A percentile compares a stretch with the other conserved stretches of the same genome.
These are phyloP conservation scores for Datisca glomerata DNA, from an alignment of 306 rosid genomes.

Conservation along the genomic window DNA sequence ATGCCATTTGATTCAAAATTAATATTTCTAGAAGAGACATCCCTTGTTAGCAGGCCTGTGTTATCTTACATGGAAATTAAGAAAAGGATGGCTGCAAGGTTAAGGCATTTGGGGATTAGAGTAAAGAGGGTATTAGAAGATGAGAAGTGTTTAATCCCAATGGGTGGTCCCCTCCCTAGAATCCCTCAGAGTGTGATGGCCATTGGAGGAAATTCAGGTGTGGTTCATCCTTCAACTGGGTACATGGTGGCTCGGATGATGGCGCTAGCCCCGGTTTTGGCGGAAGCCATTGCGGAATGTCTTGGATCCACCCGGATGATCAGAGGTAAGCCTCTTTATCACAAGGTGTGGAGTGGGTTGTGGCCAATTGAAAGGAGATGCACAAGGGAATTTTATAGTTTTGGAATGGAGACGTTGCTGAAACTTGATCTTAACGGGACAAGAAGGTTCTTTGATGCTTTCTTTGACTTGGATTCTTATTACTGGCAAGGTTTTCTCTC, in stretches of 20 bases:
- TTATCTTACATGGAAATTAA: slow-evolving; percentile 50
- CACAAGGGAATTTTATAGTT: slow-evolving; percentile 52
- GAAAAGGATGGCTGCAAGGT: slow-evolving; percentile 73
- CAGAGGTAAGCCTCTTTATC: slow-evolving; percentile 47
- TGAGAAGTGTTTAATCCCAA: slow-evolving; percentile 89
- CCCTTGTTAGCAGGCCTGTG: slow-evolving; percentile 65
- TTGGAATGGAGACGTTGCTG: slow-evolving; percentile 85
- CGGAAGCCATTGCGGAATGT: slow-evolving; percentile 47
- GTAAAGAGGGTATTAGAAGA: slow-evolving; percentile 56
- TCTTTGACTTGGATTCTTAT: slow-evolving; percentile 59
- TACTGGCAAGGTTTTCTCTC: slow-evolving; percentile 85
- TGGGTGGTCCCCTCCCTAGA: slow-evolving; percentile 82
- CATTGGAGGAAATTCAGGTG: slow-evolving; percentile 63
- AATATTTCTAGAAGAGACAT: slow-evolving; percentile 74
- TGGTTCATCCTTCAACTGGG: slow-evolving; percentile 85
- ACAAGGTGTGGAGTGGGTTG: slow-evolving; percentile 51
- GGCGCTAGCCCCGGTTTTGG: slow-evolving; percentile 42
- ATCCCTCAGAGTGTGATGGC: slow-evolving; percentile 65
- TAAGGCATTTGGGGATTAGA: slow-evolving; percentile 64
- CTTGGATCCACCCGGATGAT: slow-evolving; percentile 79
- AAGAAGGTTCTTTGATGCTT: slow-evolving; percentile 66
- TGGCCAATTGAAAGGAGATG: slow-evolving; percentile 63
- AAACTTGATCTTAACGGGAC: slow-evolving; percentile 68
- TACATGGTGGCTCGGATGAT: slow-evolving; percentile 67
- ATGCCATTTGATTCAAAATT: slow-evolving; percentile 75